These are phyloP conservation scores for Xylariaceae sp. DNA, from an alignment of 2,329 filamentous ascomycete genomes.

Conservation along the genomic window DNA sequence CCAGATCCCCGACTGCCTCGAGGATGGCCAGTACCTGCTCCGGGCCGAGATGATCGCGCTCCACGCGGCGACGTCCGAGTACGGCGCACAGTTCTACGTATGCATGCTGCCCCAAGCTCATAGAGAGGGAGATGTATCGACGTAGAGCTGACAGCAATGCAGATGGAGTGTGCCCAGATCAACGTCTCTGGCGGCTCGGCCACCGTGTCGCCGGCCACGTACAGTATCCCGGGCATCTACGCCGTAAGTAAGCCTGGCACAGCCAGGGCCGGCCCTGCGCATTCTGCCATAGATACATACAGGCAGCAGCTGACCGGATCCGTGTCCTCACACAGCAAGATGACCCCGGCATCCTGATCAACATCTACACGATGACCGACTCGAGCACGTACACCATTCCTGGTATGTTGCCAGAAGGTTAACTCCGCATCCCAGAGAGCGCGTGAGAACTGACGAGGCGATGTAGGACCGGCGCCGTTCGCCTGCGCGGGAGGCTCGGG, in stretches of 20 bases:
- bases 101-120: conserved; percentile 3
- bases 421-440: too few species aligned
- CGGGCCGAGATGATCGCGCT: conserved; percentile 54
- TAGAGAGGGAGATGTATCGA: too few species aligned
- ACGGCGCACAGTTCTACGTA: conserved; percentile 39
- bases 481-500: conserved; percentile 10
- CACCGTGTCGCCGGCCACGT: conserved; percentile 22
- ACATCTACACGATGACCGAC: conserved; percentile 29
- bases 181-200: conserved; percentile 22
- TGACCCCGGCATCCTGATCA: conserved; percentile 30
- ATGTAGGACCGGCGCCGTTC: conserved; percentile 18
- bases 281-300: too few species aligned
- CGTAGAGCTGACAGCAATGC: conserved; percentile 4
- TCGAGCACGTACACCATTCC: conserved; percentile 25
- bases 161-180: conserved; percentile 37
- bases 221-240: conserved; percentile 32
- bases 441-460: too few species aligned
- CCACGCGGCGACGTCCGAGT: conserved; percentile 35
- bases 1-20: conserved; percentile 44
- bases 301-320: neutral
- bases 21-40: conserved; percentile 50
- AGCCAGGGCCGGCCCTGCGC: too few species aligned
- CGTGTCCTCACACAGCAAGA: conserved; percentile 9
- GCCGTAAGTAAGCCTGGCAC: conserved; percentile 12
- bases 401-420: conserved; percentile 18